Evolutionary conservation across 2,329 filamentous ascomycete species (phyloP).

Genomic region (Fusarium nanum): DNA sequence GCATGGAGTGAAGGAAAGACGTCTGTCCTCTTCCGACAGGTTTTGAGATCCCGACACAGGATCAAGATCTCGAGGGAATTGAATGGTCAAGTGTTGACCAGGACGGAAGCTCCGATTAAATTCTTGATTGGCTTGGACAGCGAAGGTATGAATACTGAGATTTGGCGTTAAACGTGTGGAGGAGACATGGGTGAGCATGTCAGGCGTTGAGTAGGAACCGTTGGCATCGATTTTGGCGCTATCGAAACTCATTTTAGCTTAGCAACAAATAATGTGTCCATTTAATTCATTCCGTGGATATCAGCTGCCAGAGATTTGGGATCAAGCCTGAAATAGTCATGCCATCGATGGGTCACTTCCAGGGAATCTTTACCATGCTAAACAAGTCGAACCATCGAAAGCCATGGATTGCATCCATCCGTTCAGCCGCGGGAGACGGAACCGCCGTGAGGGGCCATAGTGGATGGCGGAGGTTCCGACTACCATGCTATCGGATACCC

Average conservation of each 20-base stretch:
- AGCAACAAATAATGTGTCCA: not conserved
- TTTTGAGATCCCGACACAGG: conserved; percentile 17
- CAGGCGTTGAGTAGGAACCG: not conserved
- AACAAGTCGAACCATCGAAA: not conserved
- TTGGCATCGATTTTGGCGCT: not conserved
- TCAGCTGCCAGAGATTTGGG: not conserved
- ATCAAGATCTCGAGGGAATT: conserved; percentile 19
- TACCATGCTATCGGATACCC: not conserved
- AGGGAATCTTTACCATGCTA: not conserved
- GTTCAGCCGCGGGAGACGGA: not conserved
- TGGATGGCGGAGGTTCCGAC: conserved; percentile 13
- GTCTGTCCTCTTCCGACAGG: not conserved
- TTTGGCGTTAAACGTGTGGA: conserved; percentile 17
- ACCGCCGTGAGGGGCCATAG: conserved; percentile 1
- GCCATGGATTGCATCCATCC: not conserved
- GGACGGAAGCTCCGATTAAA: conserved; percentile 8
- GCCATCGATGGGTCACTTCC: not conserved
- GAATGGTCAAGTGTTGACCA: conserved; percentile 11
- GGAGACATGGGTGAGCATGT: conserved; percentile 8
- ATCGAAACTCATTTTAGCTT: not conserved
- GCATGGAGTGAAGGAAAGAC: conserved; percentile 21
- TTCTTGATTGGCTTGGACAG: not conserved
- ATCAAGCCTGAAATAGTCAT: conserved; percentile 8
- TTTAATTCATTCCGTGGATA: not conserved
- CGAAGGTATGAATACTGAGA: conserved; percentile 11